Conservation (phyloP, 1,284 basidiomycete species). For the Pyrrhoderma lamaoense region DNA sequence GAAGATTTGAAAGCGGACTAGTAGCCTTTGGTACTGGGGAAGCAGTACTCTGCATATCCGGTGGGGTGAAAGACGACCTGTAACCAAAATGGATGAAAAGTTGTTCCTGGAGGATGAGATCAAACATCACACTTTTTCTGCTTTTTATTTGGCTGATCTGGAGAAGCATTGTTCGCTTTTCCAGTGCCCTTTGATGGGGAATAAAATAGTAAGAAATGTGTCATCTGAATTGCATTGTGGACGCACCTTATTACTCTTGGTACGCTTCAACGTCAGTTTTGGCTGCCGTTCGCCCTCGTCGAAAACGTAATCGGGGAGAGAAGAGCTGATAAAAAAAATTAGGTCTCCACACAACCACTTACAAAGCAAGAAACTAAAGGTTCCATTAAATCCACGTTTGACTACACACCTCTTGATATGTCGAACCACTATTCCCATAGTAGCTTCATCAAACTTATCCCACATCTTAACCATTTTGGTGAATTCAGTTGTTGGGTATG, state of each 20-base stretch:
- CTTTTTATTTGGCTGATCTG: slow-evolving; percentile 72
- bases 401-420: slow-evolving; percentile 79
- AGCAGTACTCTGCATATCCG: slow-evolving; percentile 17
- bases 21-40: slow-evolving; percentile 6
- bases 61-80: slow-evolving; percentile 19
- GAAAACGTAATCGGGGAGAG: slow-evolving; percentile 78
- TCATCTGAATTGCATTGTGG: slow-evolving; percentile 1
- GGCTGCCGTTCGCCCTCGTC: slow-evolving; percentile 72
- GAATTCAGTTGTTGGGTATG: slow-evolving; percentile 94
- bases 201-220: slow-evolving; percentile 13
- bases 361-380: slow-evolving; percentile 3
- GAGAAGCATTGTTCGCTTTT: slow-evolving; percentile 56
- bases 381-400: slow-evolving; percentile 9
- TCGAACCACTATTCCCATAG: slow-evolving; percentile 92
- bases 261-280: slow-evolving; percentile 53
- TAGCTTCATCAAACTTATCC: slow-evolving; percentile 90
- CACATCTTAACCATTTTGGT: slow-evolving; percentile 93
- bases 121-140: slow-evolving; percentile 24
- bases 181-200: slow-evolving; percentile 43
- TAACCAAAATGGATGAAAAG: slow-evolving; percentile 4
- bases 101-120: not conserved
- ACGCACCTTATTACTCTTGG: slow-evolving; percentile 72
- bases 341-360: slow-evolving; percentile 3
- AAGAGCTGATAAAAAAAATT: slow-evolving; percentile 39
- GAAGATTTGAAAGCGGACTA: slow-evolving; percentile 7